Conservation (phyloP, 169 alveolate genomes). For the Cystoisospora suis region DNA sequence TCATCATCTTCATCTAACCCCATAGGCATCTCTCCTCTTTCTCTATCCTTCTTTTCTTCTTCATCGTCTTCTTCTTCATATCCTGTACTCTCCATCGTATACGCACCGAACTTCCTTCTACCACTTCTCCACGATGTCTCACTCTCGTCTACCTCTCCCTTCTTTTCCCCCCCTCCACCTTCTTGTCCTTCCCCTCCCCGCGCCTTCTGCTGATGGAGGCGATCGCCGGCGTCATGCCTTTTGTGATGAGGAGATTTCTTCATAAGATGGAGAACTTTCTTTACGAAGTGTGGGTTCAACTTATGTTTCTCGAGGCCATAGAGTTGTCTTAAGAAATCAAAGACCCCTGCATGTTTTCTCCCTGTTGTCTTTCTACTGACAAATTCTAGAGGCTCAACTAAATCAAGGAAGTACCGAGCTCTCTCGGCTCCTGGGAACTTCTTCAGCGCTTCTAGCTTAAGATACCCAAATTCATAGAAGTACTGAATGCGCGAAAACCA, state of each 20-base stretch:
- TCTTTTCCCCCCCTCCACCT: not conserved
- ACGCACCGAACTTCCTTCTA: not conserved
- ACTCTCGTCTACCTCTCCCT: not conserved
- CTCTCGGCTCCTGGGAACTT: constrained; percentile 61
- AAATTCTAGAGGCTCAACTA: constrained; percentile 60
- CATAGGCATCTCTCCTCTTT: not conserved
- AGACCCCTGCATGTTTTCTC: constrained; percentile 58
- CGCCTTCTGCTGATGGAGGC: not conserved
- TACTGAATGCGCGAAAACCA: constrained; percentile 62
- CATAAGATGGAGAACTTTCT: not conserved
- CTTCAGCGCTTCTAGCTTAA: constrained; percentile 22
- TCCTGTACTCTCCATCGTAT: not conserved
- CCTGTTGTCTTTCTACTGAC: constrained; percentile 63
- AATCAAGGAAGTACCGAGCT: constrained; percentile 49
- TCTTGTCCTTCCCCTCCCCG: not conserved
- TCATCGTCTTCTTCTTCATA: constrained; percentile 21
- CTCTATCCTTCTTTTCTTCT: not conserved
- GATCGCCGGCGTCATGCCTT: not conserved
- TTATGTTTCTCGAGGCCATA: constrained; percentile 17
- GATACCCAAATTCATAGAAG: constrained; percentile 51
- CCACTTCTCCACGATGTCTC: not conserved
- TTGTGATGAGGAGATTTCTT: not conserved
- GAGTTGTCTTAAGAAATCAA: constrained; percentile 40
- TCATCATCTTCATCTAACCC: not conserved
- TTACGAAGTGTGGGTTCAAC: not conserved